Evolutionary conservation across 2,329 filamentous ascomycete species (phyloP).

Genomic region (Plectosphaerella plurivora): DNA sequence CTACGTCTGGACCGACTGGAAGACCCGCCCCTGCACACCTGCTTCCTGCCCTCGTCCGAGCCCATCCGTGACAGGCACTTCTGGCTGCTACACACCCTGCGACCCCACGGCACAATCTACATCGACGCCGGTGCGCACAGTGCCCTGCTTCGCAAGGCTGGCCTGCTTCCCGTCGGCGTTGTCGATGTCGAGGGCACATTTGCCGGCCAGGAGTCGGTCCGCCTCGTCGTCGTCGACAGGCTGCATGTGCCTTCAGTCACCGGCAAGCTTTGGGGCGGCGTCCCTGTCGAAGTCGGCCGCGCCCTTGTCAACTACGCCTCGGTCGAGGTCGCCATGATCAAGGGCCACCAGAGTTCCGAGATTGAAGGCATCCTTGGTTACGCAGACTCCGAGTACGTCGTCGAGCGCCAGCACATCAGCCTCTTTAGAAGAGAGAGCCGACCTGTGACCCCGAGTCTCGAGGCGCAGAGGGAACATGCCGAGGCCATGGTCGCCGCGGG

Average conservation of each 20-base stretch:
- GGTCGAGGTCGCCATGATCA: conserved; percentile 76
- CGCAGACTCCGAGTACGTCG: conserved; percentile 91
- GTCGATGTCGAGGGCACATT: conserved; percentile 86
- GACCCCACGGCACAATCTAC: conserved; percentile 84
- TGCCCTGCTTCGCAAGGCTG: conserved; percentile 78
- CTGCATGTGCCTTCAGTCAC: conserved; percentile 28
- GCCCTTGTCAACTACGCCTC: conserved; percentile 93
- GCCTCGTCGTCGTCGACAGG: conserved; percentile 73
- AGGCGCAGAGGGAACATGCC: conserved; percentile 11
- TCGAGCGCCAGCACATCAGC: conserved; percentile 81
- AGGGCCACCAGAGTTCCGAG: conserved; percentile 76
- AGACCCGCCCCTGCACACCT: conserved; percentile 73
- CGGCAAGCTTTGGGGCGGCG: conserved; percentile 44
- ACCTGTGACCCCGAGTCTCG: conserved; percentile 42
- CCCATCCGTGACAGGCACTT: conserved; percentile 93
- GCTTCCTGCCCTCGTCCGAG: conserved; percentile 79
- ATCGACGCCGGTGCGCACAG: conserved; percentile 86
- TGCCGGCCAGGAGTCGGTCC: conserved; percentile 87
- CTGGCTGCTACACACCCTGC: conserved; percentile 91
- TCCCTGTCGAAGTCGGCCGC: conserved; percentile 71
- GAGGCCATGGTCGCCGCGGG: conserved; percentile 9
- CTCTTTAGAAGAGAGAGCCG: conserved; percentile 57
- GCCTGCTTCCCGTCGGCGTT: conserved; percentile 85
- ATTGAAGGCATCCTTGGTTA: conserved; percentile 81
- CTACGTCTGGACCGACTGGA: conserved; percentile 27